Conservation (phyloP, 140 eudicot species). For the Cichorium intybus region DNA sequence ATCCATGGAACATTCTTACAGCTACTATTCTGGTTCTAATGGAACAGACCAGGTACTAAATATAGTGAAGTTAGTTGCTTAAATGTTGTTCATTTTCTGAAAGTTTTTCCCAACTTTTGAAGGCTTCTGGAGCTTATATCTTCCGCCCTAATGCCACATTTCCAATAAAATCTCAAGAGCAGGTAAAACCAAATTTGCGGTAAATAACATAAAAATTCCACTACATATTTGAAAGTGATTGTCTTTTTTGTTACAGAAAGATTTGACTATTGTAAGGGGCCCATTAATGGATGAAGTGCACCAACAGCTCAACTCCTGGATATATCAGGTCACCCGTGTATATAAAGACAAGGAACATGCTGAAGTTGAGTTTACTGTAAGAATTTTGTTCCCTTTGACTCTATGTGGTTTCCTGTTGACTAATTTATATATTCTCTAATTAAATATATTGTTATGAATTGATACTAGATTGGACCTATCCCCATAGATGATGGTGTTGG, state of each 20-base stretch:
- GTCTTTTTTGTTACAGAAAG: constrained; percentile 37
- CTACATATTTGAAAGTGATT: constrained; percentile 10
- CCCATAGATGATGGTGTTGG: constrained; percentile 90
- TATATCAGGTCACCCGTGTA: constrained; percentile 91
- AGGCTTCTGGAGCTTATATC: constrained; percentile 98
- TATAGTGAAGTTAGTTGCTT: background rate
- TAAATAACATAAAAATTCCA: constrained; percentile 1
- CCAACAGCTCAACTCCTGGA: constrained; percentile 71
- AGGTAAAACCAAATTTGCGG: constrained; percentile 47
- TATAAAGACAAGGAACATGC: constrained; percentile 91
- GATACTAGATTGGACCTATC: constrained; percentile 87
- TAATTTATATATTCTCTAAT: no score
- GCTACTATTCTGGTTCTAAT: constrained; percentile 72
- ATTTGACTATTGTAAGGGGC: constrained; percentile 60
- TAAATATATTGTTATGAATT: constrained; percentile 8
- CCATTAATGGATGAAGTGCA: constrained; percentile 92
- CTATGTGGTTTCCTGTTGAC: no score
- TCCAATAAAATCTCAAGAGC: constrained; percentile 49
- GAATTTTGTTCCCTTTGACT: constrained; percentile 18
- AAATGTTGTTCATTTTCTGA: constrained; percentile 16
- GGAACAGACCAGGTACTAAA: constrained; percentile 68
- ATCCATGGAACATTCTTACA: constrained; percentile 56
- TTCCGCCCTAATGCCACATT: constrained; percentile 86
- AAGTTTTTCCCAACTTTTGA: constrained; percentile 24
- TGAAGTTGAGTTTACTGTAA: constrained; percentile 85